Evolutionary conservation across 768 basidiomycete genomes (phyloP).

Genomic region (Rubroboletus pulcherrimus): DNA sequence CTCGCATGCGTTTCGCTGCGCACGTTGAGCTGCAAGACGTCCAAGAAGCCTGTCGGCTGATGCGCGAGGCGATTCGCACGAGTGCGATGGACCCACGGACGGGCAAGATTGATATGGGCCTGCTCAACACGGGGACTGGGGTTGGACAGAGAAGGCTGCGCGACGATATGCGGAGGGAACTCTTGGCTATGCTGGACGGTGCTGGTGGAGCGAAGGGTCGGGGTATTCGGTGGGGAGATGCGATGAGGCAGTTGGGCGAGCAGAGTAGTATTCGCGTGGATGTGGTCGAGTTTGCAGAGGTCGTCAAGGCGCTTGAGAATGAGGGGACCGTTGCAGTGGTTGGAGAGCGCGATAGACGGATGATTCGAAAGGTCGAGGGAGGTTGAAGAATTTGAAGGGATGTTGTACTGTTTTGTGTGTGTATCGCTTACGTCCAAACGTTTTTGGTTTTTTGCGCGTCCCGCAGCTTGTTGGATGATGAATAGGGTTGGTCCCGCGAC

Average conservation of each 20-base stretch:
- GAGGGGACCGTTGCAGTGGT: constrained; percentile 85
- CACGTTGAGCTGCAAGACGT: constrained; percentile 86
- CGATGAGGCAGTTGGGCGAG: constrained; percentile 69
- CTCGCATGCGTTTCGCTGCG: constrained; percentile 91
- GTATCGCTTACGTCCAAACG: background rate
- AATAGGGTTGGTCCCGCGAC: background rate
- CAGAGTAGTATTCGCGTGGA: constrained; percentile 87
- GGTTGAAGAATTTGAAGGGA: constrained; percentile 12
- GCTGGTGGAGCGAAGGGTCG: constrained; percentile 45
- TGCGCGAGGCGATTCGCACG: constrained; percentile 94
- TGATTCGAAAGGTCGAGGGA: constrained; percentile 67
- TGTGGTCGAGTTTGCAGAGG: constrained; percentile 74
- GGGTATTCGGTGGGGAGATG: constrained; percentile 79
- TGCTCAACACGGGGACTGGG: constrained; percentile 92
- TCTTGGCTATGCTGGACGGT: constrained; percentile 59
- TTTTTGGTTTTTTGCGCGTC: background rate
- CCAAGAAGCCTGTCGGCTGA: constrained; percentile 86
- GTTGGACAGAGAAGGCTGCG: constrained; percentile 79
- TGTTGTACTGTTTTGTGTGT: background rate
- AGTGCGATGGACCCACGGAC: constrained; percentile 94
- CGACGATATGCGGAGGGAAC: constrained; percentile 86
- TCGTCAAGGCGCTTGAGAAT: constrained; percentile 71
- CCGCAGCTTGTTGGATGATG: background rate
- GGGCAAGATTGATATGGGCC: constrained; percentile 95
- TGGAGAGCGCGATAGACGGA: constrained; percentile 82